Evolutionary conservation across 2,329 filamentous ascomycete genomes (phyloP), one percentile per base, ranked within the genome.

Genomic region (Phialemonium atrogriseum): DNA sequence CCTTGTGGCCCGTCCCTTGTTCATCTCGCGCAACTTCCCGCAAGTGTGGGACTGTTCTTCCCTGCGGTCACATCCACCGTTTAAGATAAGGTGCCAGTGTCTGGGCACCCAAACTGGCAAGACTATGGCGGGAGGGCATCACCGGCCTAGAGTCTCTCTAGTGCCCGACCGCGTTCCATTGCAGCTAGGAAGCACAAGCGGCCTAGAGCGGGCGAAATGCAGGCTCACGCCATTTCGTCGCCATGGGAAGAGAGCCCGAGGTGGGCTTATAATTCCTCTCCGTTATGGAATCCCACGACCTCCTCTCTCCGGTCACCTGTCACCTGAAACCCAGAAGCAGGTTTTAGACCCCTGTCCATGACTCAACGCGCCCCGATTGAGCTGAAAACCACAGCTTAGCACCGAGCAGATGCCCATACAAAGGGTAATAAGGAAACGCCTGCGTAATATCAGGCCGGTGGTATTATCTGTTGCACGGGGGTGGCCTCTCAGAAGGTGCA

Each of bases 401-500:
- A n/a, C n/a, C n/a, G n/a, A n/a, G n/a, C n/a, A n/a, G n/a, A n/a
- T n/a, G n/a, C n/a, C n/a, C n/a, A n/a, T n/a, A n/a, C n/a, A n/a
- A n/a, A n/a, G n/a, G n/a, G n/a, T n/a, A n/a, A n/a, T n/a, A 13
- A 28, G 27, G 7, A 20, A 15, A 20, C n/a, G 9, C 27, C 11
- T 40, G 43, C 41, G 39, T 25, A 41, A 37, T 39, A 36, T 34
- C 31, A 37, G 39, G 32, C 39, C 37, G 33, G 23, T 39, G 33
- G 39, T 29, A 43, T 43, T 43, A 43, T 32, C 44, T 43, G 44
- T 43, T n/a, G 27, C 17, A 39, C 40, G 38, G 21, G 31, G 30
- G 23, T 26, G 36, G 38, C 33, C 36, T 37, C 33, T 39, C 41
- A 40, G 41, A 37, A 29, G 31, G 34, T 28, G 38, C 38, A 34